Evolutionary conservation across 306 rosid species (phyloP), one percentile per base, ranked within the genome.

Genomic region (Pyrus pyrifolia): DNA sequence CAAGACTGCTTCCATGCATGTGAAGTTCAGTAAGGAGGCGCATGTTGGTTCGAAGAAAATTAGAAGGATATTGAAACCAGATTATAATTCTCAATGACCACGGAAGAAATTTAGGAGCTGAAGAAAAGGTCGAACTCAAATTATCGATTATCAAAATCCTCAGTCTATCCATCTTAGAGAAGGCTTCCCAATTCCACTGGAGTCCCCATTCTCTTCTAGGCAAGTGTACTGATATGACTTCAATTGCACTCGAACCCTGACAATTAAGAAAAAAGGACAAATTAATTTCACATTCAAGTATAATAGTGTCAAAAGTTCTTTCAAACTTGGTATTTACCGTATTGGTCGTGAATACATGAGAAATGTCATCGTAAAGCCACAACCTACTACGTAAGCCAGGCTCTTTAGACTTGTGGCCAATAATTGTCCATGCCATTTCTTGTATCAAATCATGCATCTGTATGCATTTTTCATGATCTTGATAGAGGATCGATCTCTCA

Each of bases 91-190:
- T 66, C 6, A 81, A 59, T 18, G 66, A 46, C 42, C 5, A 4
- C 1, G 81, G 80, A 58, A 81, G 67, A 35, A 15, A 44, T 53
- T 64, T 53, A 4, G 67, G 76, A 15, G 17, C 21, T 14, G 76
- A 72, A 22, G 13, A 6, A 35, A 35, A 35, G 40, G 6, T 7
- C 38, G 35, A 31, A 31, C 0, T 4, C 7, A 33, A 38, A 45
- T 42, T 45, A 38, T 49, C 11, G 13, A 76, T 6, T 1, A 17
- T 12, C 19, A 81, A 15, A 13, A 64, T 3, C n/a, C 29, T 67
- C 15, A 84, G 59, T 5, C 72, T 53, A 27, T 23, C 18, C 84
- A 84, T 72, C 14, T 33, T 73, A 62, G 79, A 73, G 40, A 76
- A 68, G 1, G 60, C 23, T 4, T 23, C 29, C 2, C 6, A 15